These are phyloP conservation scores for Elsinoe batatas DNA, from an alignment of 2,329 filamentous ascomycete species.

Conservation along the genomic window DNA sequence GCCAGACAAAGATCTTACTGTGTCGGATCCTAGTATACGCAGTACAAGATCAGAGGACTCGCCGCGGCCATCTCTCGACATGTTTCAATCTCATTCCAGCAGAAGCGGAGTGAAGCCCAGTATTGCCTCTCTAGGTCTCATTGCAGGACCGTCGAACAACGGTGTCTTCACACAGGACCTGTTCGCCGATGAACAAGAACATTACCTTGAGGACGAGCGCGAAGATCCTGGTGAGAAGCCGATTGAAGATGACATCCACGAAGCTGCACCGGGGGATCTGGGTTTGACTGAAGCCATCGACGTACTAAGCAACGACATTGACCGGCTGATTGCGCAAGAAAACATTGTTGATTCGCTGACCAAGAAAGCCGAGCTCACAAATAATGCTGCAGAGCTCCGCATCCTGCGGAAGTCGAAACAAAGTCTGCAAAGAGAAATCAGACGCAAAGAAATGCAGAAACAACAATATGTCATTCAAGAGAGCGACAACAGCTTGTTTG, in stretches of 20 bases:
- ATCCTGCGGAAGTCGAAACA: slow-evolving; percentile 90
- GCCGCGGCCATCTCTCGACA: slow-evolving; percentile 34
- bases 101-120: slow-evolving; percentile 60
- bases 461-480: slow-evolving; percentile 97
- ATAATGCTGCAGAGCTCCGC: slow-evolving; percentile 85
- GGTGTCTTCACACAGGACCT: slow-evolving; percentile 93
- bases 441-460: slow-evolving; percentile 86
- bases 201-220: slow-evolving; percentile 74
- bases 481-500: slow-evolving; percentile 93
- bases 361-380: slow-evolving; percentile 90
- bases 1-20: slow-evolving; percentile 57
- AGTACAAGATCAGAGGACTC: slow-evolving; percentile 43
- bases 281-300: slow-evolving; percentile 89
- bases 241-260: slow-evolving; percentile 74
- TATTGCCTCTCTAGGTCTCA: slow-evolving; percentile 80
- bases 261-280: slow-evolving; percentile 88
- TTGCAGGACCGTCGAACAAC: slow-evolving; percentile 75
- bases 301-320: slow-evolving; percentile 78
- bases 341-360: slow-evolving; percentile 84
- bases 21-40: slow-evolving; percentile 40
- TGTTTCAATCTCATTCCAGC: slow-evolving; percentile 36
- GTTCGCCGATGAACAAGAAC: slow-evolving; percentile 81
- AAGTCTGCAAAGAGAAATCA: slow-evolving; percentile 83
- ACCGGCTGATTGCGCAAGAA: slow-evolving; percentile 77
- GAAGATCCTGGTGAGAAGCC: slow-evolving; percentile 54